Base-by-base conservation (phyloP, 1,139 yeast genomes). In the Yamadazyma dushanensis region DNA sequence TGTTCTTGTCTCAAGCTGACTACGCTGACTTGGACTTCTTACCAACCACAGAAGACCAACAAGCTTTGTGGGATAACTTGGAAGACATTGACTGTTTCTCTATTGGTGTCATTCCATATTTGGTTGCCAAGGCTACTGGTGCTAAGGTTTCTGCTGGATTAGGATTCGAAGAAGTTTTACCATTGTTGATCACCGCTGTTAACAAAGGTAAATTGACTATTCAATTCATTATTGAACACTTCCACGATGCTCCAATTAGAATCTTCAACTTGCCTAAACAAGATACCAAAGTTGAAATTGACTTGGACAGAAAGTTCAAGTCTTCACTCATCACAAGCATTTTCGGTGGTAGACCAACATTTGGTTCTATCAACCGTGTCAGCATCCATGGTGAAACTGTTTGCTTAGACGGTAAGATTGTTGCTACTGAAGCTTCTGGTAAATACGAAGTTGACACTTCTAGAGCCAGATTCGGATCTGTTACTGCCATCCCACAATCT, bases 341-440 rank as follows among this genome's bases (percentile, higher is more conserved):
- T 11, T 82, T 83, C 43, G 70, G 76, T 51, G 57, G 62, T 37
- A 65, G 69, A 47, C 66, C 70, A 36, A 69, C 85, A 54, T 72
- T 67, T 44, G 97, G 97, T 44, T 81, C 87, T 49, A 83, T 92
- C 53, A 96, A 88, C 63, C 80, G 97, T 59, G 97, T 92, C 36
- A 75, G 82, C 45, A 71, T 86, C 59, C 79, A 81, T 48, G 83
- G 80, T 44, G 82, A 82, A 57, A 85, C 96, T 39, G 87, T 83
- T 41, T 83, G 88, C 46, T 74, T 89, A 49, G 96, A 90, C 57
- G 96, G 96, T 48, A 76, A 76, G 40, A 64, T 87, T 34, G 70
- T 84, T 45, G 71, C 74, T 35, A 54, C 61, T 16, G 73, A 69
- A 46, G 82, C 84, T 22, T 59, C 70, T 34, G 97, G 97, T 46